Percentiles rank a stretch among this genome's conserved stretches.
Evolutionary conservation across 768 basidiomycete species (phyloP).

Genomic region (Leccinum longicurvipes): DNA sequence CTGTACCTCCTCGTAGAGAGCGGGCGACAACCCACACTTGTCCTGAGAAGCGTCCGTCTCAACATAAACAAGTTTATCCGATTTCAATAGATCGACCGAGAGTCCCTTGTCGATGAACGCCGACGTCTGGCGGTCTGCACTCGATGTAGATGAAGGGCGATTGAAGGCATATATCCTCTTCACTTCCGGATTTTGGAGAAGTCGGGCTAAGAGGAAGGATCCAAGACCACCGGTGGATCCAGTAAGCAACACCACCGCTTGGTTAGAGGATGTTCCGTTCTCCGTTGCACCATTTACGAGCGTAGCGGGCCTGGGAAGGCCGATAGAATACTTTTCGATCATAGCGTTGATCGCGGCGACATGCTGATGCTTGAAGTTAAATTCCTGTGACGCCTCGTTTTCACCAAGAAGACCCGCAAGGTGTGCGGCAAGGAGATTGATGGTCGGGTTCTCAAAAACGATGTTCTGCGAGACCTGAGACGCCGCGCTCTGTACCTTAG

Average conservation of each 20-base stretch:
- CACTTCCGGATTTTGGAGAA: slow-evolving; percentile 23
- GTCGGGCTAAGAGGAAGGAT: slow-evolving; percentile 31
- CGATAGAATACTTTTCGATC: slow-evolving; percentile 11
- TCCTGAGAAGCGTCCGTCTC: slow-evolving; percentile 35
- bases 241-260: slow-evolving; percentile 25
- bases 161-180: slow-evolving; percentile 34
- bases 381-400: background rate
- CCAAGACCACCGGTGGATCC: slow-evolving; percentile 44
- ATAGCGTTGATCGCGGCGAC: slow-evolving; percentile 31
- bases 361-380: background rate
- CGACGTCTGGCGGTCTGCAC: slow-evolving; percentile 27
- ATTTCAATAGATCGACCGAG: slow-evolving; percentile 26
- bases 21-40: slow-evolving; percentile 26
- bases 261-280: background rate
- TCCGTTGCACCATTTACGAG: background rate
- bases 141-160: slow-evolving; percentile 15
- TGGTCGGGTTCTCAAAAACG: slow-evolving; percentile 37
- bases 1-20: slow-evolving; percentile 30
- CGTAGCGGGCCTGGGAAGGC: background rate
- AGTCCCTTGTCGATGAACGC: slow-evolving; percentile 36
- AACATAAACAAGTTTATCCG: slow-evolving; percentile 33
- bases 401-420: slow-evolving; percentile 7
- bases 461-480: slow-evolving; percentile 26
- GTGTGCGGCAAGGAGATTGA: slow-evolving; percentile 12
- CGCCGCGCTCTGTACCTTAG: slow-evolving; percentile 16